phyloP scores from a whole-genome alignment of 192 early-diverging fungal species.

The Coemansia sp. region DNA sequence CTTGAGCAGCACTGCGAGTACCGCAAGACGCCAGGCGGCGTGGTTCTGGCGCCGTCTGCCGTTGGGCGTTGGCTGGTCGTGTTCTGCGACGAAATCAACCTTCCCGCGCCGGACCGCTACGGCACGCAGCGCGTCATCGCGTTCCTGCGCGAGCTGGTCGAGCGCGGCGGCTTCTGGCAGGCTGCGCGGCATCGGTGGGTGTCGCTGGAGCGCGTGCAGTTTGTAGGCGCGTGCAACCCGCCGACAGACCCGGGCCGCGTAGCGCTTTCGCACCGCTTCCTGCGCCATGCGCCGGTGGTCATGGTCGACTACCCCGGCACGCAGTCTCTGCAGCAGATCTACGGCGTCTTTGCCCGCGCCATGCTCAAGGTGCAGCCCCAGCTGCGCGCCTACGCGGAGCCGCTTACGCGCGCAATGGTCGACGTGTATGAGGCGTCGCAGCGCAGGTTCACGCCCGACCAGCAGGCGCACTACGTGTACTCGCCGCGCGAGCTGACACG shows the following conservation, averaged over 20 bases:
- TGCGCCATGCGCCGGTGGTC: conserved; percentile 93
- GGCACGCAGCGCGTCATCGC: conserved; percentile 98
- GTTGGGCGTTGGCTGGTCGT: conserved; percentile 94
- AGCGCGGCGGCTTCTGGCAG: conserved; percentile 96
- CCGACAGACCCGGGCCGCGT: conserved; percentile 99
- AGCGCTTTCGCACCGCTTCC: conserved; percentile 89
- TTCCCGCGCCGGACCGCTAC: conserved; percentile 94
- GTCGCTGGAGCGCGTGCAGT: conserved; percentile 93
- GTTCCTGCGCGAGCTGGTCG: conserved; percentile 91
- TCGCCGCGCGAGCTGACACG: conserved; percentile 98
- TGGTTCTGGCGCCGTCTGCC: conserved; percentile 76
- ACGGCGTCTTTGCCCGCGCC: conserved; percentile 87
- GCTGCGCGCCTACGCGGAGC: conserved; percentile 84
- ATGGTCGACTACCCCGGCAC: conserved; percentile 98
- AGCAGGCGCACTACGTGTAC: conserved; percentile 99
- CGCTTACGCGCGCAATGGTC: conserved; percentile 94
- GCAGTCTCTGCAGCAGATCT: conserved; percentile 90
- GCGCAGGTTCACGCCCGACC: conserved; percentile 90
- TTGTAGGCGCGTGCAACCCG: conserved; percentile 99
- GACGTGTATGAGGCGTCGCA: conserved; percentile 92
- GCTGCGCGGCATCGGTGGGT: conserved; percentile 90
- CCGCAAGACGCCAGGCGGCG: conserved; percentile 88
- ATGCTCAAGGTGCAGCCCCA: conserved; percentile 91
- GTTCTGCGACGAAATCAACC: conserved; percentile 99
- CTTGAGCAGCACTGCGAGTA: conserved; percentile 99